Conservation (phyloP, 495 filamentous ascomycete genomes). For the Aspergillus ostianus region DNA sequence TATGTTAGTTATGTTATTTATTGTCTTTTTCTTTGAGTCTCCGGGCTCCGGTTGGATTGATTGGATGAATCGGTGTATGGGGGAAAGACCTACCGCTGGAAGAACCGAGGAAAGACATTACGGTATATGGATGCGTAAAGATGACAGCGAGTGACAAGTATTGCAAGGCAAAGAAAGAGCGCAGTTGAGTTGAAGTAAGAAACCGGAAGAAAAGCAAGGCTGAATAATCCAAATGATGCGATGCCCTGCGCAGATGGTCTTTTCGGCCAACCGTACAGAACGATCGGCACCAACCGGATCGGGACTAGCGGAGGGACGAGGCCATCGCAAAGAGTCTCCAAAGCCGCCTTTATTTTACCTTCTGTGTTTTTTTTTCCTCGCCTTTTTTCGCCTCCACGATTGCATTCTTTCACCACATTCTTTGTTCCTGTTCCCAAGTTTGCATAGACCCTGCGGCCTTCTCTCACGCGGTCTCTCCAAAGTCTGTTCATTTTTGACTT, state of each 20-base stretch:
- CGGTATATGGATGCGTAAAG: slow-evolving; percentile 3
- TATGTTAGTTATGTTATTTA: neutral
- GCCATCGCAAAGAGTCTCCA: neutral
- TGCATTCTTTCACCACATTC: neutral
- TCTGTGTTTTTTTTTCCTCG: slow-evolving; percentile 4
- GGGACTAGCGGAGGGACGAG: slow-evolving; percentile 1
- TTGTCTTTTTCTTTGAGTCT: neutral
- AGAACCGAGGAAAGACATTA: slow-evolving; percentile 45
- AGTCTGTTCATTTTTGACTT: neutral
- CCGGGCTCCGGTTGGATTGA: neutral
- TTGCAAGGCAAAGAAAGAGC: neutral
- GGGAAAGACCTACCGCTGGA: slow-evolving; percentile 33
- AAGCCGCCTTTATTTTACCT: neutral
- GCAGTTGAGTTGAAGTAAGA: neutral
- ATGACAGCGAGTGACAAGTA: neutral
- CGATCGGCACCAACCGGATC: slow-evolving; percentile 12
- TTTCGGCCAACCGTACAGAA: slow-evolving; percentile 15
- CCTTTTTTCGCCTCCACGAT: neutral
- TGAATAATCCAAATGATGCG: slow-evolving; percentile 26
- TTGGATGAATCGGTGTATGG: neutral
- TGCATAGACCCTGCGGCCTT: neutral
- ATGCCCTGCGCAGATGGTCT: slow-evolving; percentile 18
- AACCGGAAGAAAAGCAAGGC: slow-evolving; percentile 12
- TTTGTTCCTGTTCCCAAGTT: slow-evolving; percentile 1
- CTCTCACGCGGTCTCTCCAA: neutral